Evolutionary conservation across 164 flowering plant species (phyloP), one percentile per base, ranked within the genome.

Genomic region (Aristolochia fimbriata): DNA sequence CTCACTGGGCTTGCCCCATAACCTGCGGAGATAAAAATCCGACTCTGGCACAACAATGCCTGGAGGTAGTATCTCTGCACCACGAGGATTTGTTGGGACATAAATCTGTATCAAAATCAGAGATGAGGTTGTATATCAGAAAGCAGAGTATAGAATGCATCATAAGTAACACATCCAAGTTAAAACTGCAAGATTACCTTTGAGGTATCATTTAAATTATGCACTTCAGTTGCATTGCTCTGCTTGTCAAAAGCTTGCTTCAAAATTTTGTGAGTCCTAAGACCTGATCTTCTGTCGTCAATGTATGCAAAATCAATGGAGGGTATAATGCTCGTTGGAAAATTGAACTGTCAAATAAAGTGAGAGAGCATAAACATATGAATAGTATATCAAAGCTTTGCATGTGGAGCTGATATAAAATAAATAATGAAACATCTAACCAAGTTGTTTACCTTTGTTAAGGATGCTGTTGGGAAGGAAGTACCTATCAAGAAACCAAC

Each of bases 1-100:
- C 97, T 93, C 96, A 58, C 68, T 73, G 25, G 99, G 99, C 22
- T 77, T 66, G 58, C 97, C 99, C 91, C 91, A 90, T 71, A 86
- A 75, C 74, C 97, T 88, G 55, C 85, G 91, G 51, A 73, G 71
- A 66, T 86, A 85, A 47, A 78, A 75, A 59, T 93, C 99, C 51
- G 99, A 80, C 64, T 90, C 85, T 8, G 92, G 71, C 56, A 45
- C 75, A 70, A 93, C 56, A 61, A 93, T 82, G 45, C 86, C 84
- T 17, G 96, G 96, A 4, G 99, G 83, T n/a, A 93, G 75, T 59
- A 77, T 78, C 77, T 93, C 97, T 53, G 99, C 92, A 43, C 99
- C 99, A 63, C 82, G 81, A 50, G 99, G 99, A 79, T 90, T 93
- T 66, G 87, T 73, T 53, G 88, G 83, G 47, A 78, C 86, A 89